Percentiles rank a stretch among this genome's conserved stretches.
These are phyloP conservation scores for Apiospora koreana DNA, from an alignment of 2,329 filamentous ascomycete species.

Conservation along the genomic window DNA sequence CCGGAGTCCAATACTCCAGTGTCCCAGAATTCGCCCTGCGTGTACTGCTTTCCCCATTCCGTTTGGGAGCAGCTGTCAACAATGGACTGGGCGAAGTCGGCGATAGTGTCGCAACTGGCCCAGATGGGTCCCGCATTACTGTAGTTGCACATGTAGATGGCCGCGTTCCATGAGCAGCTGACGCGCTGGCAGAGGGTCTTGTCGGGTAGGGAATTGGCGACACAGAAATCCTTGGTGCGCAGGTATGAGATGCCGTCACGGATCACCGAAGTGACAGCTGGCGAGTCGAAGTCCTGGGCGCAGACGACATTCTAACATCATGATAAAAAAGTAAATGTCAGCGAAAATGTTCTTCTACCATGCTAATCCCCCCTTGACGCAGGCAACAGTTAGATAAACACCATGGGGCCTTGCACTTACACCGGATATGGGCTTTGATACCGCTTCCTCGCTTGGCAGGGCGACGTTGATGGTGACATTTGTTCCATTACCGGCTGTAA, in stretches of 20 bases:
- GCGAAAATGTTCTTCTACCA: not conserved
- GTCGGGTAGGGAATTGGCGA: not conserved
- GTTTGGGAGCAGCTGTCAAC: not conserved
- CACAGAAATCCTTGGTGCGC: not conserved
- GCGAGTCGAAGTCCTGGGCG: not conserved
- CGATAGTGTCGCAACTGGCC: not conserved
- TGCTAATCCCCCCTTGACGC: too few relatives aligned
- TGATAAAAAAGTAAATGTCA: too few relatives aligned
- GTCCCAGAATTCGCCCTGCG: not conserved
- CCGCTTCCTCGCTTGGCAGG: too few relatives aligned
- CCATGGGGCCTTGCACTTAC: too few relatives aligned
- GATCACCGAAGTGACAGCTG: not conserved
- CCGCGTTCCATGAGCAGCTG: slow-evolving; percentile 8
- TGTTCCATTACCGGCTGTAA: too few relatives aligned
- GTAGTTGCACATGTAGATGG: slow-evolving; percentile 8
- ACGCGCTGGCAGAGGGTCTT: not conserved
- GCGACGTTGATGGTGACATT: too few relatives aligned
- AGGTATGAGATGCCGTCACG: not conserved
- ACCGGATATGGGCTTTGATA: too few relatives aligned
- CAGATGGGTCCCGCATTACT: not conserved
- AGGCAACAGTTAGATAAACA: too few relatives aligned
- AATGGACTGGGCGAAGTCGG: not conserved
- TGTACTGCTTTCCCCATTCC: too few relatives aligned
- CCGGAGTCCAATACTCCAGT: too few relatives aligned
- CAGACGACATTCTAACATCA: too few relatives aligned